These are phyloP conservation scores for Fragilariopsis cylindrus DNA, from an alignment of 108 stramenopile species.

Conservation along the genomic window DNA sequence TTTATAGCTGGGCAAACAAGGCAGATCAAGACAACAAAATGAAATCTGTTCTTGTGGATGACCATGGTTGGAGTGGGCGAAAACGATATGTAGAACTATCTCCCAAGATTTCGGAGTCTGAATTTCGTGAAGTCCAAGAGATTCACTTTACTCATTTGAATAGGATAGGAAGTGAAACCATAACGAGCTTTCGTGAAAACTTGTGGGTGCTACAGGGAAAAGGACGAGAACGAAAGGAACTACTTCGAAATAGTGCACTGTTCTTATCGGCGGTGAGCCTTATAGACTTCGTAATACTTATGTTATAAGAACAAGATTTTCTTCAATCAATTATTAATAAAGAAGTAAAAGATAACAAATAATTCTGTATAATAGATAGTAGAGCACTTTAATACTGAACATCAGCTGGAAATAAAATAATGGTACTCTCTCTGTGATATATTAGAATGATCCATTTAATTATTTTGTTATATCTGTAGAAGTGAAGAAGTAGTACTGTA, in stretches of 20 bases:
- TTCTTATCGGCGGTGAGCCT: constrained; percentile 76
- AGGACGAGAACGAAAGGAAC: constrained; percentile 67
- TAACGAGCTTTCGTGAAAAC: constrained; percentile 80
- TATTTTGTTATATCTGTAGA: too few species aligned
- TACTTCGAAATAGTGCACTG: constrained; percentile 60
- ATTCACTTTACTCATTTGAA: constrained; percentile 82
- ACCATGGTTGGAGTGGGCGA: constrained; percentile 56
- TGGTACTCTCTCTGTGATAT: too few species aligned
- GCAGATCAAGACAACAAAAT: constrained; percentile 79
- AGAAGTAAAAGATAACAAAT: too few species aligned
- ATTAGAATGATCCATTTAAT: too few species aligned
- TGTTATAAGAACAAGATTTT: not conserved
- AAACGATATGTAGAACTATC: constrained; percentile 88
- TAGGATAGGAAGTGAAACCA: constrained; percentile 68
- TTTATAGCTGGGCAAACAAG: constrained; percentile 91
- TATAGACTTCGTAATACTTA: constrained; percentile 58
- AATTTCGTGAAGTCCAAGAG: constrained; percentile 79
- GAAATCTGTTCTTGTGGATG: constrained; percentile 75
- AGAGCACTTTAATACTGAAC: too few species aligned
- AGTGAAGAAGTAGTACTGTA: too few species aligned
- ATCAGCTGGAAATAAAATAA: too few species aligned
- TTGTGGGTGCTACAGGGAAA: constrained; percentile 81
- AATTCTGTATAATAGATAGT: too few species aligned
- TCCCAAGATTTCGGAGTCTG: constrained; percentile 79
- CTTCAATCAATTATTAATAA: too few species aligned